phyloP scores from a whole-genome alignment of 1,284 basidiomycete species.

The Microstroma glucosiphilum region DNA sequence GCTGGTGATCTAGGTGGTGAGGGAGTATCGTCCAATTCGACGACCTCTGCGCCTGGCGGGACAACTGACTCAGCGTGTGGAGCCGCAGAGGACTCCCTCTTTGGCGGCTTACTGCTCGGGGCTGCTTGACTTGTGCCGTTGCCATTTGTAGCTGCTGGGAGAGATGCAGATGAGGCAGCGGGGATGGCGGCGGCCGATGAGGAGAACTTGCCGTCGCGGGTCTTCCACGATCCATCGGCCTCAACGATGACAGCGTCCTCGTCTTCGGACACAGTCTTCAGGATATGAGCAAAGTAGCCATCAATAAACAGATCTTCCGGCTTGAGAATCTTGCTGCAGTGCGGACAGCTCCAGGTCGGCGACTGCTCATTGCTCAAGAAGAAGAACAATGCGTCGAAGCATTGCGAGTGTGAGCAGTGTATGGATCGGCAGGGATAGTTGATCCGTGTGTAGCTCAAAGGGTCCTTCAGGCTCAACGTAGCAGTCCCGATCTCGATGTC shows the following conservation, averaged over 20 bases:
- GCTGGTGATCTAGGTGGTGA: neutral
- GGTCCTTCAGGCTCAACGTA: conserved; percentile 41
- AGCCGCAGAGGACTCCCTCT: neutral
- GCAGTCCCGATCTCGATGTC: conserved; percentile 44
- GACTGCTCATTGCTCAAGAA: conserved; percentile 92
- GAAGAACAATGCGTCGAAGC: conserved; percentile 93
- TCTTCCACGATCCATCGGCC: conserved; percentile 91
- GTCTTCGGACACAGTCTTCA: conserved; percentile 67
- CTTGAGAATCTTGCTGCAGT: conserved; percentile 74
- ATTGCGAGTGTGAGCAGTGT: conserved; percentile 82
- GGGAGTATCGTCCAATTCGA: neutral
- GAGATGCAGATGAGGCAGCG: neutral
- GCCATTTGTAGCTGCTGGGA: neutral
- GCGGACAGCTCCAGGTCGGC: conserved; percentile 93
- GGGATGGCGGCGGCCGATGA: conserved; percentile 10
- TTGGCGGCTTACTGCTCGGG: neutral
- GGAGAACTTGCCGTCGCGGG: conserved; percentile 69
- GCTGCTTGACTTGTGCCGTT: neutral
- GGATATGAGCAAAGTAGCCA: conserved; percentile 67
- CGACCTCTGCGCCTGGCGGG: neutral
- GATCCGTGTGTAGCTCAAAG: conserved; percentile 81
- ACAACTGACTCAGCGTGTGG: neutral
- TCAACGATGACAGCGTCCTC: conserved; percentile 90
- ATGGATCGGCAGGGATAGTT: conserved; percentile 75
- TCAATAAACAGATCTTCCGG: conserved; percentile 81